Conservation (phyloP, 1,139 yeast species). For the Sugiyamaella neomexicana region DNA sequence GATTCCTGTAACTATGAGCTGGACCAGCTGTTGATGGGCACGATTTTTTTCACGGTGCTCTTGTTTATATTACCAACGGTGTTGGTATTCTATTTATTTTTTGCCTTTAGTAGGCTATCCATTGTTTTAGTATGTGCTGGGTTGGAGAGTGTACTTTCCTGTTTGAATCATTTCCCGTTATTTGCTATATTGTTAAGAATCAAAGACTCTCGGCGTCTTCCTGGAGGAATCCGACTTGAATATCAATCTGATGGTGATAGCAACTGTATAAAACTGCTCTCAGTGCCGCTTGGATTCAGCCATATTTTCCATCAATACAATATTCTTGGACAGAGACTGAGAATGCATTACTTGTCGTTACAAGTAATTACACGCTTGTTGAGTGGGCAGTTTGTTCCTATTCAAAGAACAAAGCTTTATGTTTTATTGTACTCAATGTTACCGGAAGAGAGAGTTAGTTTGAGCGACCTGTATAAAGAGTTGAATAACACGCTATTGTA, state of each 20-base stretch:
- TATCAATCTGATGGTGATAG: slow-evolving; percentile 13
- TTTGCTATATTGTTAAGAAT: slow-evolving; percentile 76
- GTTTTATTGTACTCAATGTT: slow-evolving; percentile 51
- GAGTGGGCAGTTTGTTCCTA: slow-evolving; percentile 49
- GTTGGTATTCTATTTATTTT: slow-evolving; percentile 76
- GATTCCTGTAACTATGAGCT: slow-evolving; percentile 82
- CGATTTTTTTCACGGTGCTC: slow-evolving; percentile 78
- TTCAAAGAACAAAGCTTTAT: slow-evolving; percentile 50
- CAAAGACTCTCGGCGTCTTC: slow-evolving; percentile 81
- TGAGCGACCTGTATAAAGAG: slow-evolving; percentile 27
- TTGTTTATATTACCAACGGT: slow-evolving; percentile 83
- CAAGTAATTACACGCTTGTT: slow-evolving; percentile 44
- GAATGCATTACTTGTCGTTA: slow-evolving; percentile 47
- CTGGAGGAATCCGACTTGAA: slow-evolving; percentile 74
- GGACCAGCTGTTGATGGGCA: slow-evolving; percentile 86
- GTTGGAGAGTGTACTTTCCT: slow-evolving; percentile 62
- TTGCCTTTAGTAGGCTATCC: slow-evolving; percentile 58
- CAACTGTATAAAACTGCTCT: slow-evolving; percentile 39
- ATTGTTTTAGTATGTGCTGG: slow-evolving; percentile 53
- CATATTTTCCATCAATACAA: slow-evolving; percentile 53
- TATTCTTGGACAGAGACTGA: slow-evolving; percentile 44
- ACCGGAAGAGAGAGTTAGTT: slow-evolving; percentile 44
- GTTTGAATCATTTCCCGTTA: slow-evolving; percentile 80
- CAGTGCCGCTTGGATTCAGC: slow-evolving; percentile 47
- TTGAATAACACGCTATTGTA: slow-evolving; percentile 12